A percentile compares a stretch with the other conserved stretches of the same genome.
Evolutionary conservation across 1,284 basidiomycete species (phyloP).

Genomic region (Ceratobasidium sp.): DNA sequence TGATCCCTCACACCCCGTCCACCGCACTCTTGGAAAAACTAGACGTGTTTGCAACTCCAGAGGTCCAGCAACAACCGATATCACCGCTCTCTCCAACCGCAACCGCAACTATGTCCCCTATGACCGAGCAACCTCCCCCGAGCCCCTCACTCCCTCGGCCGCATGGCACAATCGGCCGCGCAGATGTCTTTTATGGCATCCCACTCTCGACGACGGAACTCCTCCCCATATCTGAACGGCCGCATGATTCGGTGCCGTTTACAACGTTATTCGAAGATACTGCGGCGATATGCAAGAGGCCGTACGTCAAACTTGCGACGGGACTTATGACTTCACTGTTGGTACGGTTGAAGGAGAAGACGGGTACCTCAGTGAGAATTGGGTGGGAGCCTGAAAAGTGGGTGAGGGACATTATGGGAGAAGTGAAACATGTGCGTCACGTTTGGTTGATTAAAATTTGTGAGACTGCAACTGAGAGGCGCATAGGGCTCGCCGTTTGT

Average conservation of each 20-base stretch:
- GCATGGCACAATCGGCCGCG: conserved; percentile 25
- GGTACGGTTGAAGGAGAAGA: conserved; percentile 59
- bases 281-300: conserved; percentile 64
- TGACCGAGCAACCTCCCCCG: neutral
- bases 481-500: conserved; percentile 72
- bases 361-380: conserved; percentile 57
- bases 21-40: conserved; percentile 43
- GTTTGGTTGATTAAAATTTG: neutral
- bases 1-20: conserved; percentile 66
- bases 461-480: conserved; percentile 40
- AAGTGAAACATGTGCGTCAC: conserved; percentile 54
- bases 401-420: conserved; percentile 53
- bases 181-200: conserved; percentile 33
- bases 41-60: neutral
- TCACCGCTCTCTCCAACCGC: conserved; percentile 22
- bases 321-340: conserved; percentile 67
- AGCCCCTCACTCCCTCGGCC: neutral
- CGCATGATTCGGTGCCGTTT: conserved; percentile 62
- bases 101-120: neutral
- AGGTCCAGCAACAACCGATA: conserved; percentile 4
- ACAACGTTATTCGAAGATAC: conserved; percentile 69
- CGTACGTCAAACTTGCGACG: conserved; percentile 66
- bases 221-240: conserved; percentile 16
- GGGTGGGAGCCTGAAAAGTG: conserved; percentile 61
- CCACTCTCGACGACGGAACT: neutral